These are phyloP conservation scores for Aspergillus carlsbadensis DNA, from an alignment of 495 filamentous ascomycete genomes.

Conservation along the genomic window DNA sequence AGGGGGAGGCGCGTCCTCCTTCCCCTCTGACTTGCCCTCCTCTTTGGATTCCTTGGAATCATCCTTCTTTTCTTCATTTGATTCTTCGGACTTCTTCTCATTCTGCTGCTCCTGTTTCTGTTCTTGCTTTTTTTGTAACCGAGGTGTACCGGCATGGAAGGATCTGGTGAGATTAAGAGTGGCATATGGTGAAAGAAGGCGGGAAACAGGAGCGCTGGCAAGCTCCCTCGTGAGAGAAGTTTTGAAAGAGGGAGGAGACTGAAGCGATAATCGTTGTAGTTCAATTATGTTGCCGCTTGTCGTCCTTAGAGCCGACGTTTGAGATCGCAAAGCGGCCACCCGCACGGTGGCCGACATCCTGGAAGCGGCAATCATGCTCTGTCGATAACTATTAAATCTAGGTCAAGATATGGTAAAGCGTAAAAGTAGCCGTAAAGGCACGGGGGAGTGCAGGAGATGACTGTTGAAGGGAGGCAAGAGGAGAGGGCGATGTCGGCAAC, in stretches of 20 bases:
- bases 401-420: constrained; percentile 7
- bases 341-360: constrained; percentile 44
- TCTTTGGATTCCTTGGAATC: constrained; percentile 20
- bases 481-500: constrained; percentile 27
- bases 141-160: constrained; percentile 39
- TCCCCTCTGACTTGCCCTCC: constrained; percentile 56
- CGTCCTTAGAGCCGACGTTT: constrained; percentile 34
- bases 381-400: constrained; percentile 6
- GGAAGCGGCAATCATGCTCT: constrained; percentile 44
- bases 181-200: constrained; percentile 39
- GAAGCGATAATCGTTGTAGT: constrained; percentile 59
- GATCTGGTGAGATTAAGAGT: constrained; percentile 41
- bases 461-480: constrained; percentile 23
- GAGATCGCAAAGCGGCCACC: constrained; percentile 41
- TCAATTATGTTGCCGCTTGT: constrained; percentile 52
- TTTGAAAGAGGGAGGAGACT: constrained; percentile 32
- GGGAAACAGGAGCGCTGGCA: constrained; percentile 30
- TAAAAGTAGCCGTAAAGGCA: constrained; percentile 6
- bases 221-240: constrained; percentile 20
- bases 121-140: constrained; percentile 42
- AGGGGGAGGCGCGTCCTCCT: constrained; percentile 73
- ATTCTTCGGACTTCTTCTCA: constrained; percentile 48
- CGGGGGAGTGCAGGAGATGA: constrained; percentile 2
- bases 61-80: constrained; percentile 43
- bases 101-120: constrained; percentile 42